These are phyloP conservation scores for Nicotiana obtusifolia DNA, from an alignment of 257 asterid species.

Conservation along the genomic window DNA sequence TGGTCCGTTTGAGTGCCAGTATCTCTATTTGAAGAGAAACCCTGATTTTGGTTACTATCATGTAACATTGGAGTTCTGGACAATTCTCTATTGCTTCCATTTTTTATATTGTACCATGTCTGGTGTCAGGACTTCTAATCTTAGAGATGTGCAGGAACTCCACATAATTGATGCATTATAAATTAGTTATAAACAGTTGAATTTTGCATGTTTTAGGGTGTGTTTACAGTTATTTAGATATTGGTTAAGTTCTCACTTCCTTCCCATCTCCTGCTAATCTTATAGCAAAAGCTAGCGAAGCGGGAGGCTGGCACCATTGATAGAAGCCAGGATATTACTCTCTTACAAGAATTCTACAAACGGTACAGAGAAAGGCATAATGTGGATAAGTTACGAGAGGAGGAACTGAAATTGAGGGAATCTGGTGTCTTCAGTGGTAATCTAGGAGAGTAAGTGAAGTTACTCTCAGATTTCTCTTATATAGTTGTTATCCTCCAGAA, in stretches of 20 bases:
- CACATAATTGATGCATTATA: background rate
- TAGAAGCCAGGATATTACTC: constrained; percentile 84
- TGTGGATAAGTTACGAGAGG: constrained; percentile 82
- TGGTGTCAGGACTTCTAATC: background rate
- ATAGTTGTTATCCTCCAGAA: background rate
- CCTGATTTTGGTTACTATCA: background rate
- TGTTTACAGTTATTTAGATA: background rate
- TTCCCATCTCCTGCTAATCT: constrained; percentile 12
- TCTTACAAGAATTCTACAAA: constrained; percentile 77
- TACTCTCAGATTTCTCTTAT: constrained; percentile 11
- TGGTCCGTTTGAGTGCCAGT: background rate
- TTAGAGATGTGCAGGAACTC: background rate
- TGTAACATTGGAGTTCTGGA: background rate
- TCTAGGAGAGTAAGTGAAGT: constrained; percentile 86
- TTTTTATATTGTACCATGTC: background rate
- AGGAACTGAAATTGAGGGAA: constrained; percentile 86
- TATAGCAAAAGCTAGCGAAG: constrained; percentile 93
- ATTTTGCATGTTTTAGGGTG: constrained; percentile 1
- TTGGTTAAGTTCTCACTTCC: background rate
- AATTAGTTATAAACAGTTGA: background rate
- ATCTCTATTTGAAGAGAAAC: background rate
- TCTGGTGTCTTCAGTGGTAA: constrained; percentile 86
- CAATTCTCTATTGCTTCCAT: constrained; percentile 1
- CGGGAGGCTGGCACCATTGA: constrained; percentile 87
- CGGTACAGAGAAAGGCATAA: constrained; percentile 64